Evolutionary conservation across 441 rosid species (phyloP), one percentile per base, ranked within the genome.

Genomic region (Arabidopsis hybrid): DNA sequence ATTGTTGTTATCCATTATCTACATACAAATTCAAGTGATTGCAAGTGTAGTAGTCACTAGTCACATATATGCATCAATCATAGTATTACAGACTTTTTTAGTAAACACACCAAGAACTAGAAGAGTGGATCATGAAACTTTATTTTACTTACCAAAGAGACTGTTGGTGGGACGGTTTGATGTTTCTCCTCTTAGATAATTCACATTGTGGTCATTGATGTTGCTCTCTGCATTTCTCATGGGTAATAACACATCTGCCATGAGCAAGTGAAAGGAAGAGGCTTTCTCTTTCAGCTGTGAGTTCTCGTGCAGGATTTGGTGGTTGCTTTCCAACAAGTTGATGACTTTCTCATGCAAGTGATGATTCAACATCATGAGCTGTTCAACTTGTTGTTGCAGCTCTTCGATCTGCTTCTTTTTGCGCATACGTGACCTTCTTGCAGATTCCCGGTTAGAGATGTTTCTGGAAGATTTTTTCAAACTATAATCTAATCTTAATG

Each of bases 381-480:
- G 95, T 78, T 84, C 74, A 8, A 92, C 91, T 56, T 89, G 93
- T 10, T 47, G 70, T 55, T 87, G 91, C 29, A 92, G 87, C 79
- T 86, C 97, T 80, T 90, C 89, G 10, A 92, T 83, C 51, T 84
- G 95, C 80, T 77, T 87, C 85, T 88, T 90, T 84, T 87, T 92
- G 11, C 91, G 84, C 85, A 90, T 81, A n/a, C 91, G 80, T 0
- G 91, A 90, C 75, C 91, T 77, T 21, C 89, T 77, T 13, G 96
- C 93, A 0, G 95, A 89, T 80, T 90, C 98, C 36, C n/a, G n/a
- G n/a, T n/a, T n/a, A n/a, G n/a, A n/a, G n/a, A n/a, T n/a, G n/a
- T n/a, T n/a, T n/a, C n/a, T n/a, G n/a, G n/a, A n/a, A n/a, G n/a
- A n/a, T n/a, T n/a, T n/a, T n/a, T n/a, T n/a, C n/a, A n/a, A n/a